Conservation (phyloP, 2,329 filamentous ascomycete genomes). For the Westerdykella sp. region DNA sequence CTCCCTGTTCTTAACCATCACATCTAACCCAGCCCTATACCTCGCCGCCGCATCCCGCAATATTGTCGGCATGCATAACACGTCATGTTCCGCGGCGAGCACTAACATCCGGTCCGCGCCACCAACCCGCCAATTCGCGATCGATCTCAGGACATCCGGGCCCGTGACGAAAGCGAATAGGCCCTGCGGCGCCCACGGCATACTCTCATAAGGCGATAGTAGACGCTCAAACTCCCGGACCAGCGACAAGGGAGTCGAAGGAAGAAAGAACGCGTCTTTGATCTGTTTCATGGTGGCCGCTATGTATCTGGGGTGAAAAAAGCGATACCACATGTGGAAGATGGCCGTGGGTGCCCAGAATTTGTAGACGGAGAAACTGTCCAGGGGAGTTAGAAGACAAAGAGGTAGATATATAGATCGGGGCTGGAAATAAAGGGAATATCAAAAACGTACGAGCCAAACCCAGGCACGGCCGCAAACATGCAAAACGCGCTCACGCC, state of each 20-base stretch:
- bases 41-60: slow-evolving; percentile 35
- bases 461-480: slow-evolving; percentile 45
- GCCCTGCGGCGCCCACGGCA: slow-evolving; percentile 49
- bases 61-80: slow-evolving; percentile 22
- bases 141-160: slow-evolving; percentile 36
- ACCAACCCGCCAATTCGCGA: slow-evolving; percentile 34
- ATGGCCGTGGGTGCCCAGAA: slow-evolving; percentile 21
- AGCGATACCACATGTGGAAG: slow-evolving; percentile 38
- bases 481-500: slow-evolving; percentile 44
- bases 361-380: slow-evolving; percentile 17
- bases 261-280: slow-evolving; percentile 48
- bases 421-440: neutral
- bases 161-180: slow-evolving; percentile 41
- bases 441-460: slow-evolving; percentile 41
- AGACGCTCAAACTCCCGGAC: slow-evolving; percentile 41
- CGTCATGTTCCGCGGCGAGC: slow-evolving; percentile 21
- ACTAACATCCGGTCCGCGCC: slow-evolving; percentile 27
- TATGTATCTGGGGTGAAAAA: slow-evolving; percentile 47
- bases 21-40: slow-evolving; percentile 32
- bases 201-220: slow-evolving; percentile 48
- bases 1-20: slow-evolving; percentile 27
- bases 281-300: slow-evolving; percentile 48
- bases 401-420: slow-evolving; percentile 37
- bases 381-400: slow-evolving; percentile 9
- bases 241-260: slow-evolving; percentile 36